phyloP scores from a whole-genome alignment of 768 basidiomycete species.

The Suillus tomentosus region DNA sequence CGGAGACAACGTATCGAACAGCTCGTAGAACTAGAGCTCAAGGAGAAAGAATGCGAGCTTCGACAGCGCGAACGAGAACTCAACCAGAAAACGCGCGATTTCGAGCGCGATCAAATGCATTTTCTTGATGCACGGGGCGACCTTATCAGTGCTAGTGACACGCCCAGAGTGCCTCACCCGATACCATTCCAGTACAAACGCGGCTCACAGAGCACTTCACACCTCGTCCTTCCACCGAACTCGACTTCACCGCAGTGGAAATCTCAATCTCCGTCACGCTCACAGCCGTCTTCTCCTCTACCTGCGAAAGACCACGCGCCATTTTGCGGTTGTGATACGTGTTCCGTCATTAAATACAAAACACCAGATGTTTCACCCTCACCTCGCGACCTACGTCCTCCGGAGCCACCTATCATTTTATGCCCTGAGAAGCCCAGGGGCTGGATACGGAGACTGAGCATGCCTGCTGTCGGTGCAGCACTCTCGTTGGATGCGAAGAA shows the following conservation, averaged over 20 bases:
- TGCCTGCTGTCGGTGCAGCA: slow-evolving; percentile 65
- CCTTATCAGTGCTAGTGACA: slow-evolving; percentile 28
- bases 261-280: slow-evolving; percentile 32
- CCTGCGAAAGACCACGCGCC: slow-evolving; percentile 50
- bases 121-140: slow-evolving; percentile 38
- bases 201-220: slow-evolving; percentile 32
- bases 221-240: slow-evolving; percentile 24
- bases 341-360: slow-evolving; percentile 61
- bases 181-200: slow-evolving; percentile 29
- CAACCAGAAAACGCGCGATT: slow-evolving; percentile 51
- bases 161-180: slow-evolving; percentile 29
- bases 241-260: slow-evolving; percentile 18
- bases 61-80: slow-evolving; percentile 57
- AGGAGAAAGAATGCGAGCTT: slow-evolving; percentile 57
- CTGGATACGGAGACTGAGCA: slow-evolving; percentile 78
- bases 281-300: slow-evolving; percentile 27
- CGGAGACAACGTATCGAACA: slow-evolving; percentile 50
- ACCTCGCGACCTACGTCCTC: slow-evolving; percentile 41
- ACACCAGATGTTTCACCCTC: slow-evolving; percentile 27
- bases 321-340: slow-evolving; percentile 67
- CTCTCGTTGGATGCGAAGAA: slow-evolving; percentile 62
- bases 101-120: slow-evolving; percentile 56
- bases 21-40: slow-evolving; percentile 50
- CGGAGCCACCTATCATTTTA: slow-evolving; percentile 45
- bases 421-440: slow-evolving; percentile 62